Evolutionary conservation across 495 filamentous ascomycete genomes (phyloP).

Genomic region (Penicillium malachiteum): DNA sequence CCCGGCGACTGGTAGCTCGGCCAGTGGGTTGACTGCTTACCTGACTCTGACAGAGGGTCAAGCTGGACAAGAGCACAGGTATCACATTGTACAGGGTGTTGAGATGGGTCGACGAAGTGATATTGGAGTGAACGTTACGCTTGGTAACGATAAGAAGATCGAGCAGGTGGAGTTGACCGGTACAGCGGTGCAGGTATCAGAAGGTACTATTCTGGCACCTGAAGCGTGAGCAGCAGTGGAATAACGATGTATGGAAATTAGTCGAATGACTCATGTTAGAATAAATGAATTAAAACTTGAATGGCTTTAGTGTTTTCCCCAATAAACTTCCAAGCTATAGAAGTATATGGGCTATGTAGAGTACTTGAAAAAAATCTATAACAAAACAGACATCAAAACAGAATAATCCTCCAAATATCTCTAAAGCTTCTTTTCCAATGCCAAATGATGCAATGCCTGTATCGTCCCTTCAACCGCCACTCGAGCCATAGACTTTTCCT

Average conservation of each 20-base stretch:
- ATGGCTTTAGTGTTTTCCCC: no score
- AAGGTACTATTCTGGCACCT: conserved; percentile 41
- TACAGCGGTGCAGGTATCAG: conserved; percentile 57
- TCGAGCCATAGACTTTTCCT: conserved; percentile 30
- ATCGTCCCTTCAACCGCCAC: conserved; percentile 39
- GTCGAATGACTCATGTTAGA: neutral
- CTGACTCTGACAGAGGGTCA: conserved; percentile 47
- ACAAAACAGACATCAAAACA: no score
- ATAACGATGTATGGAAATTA: neutral
- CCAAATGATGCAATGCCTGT: conserved; percentile 32
- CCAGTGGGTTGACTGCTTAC: conserved; percentile 57
- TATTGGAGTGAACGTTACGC: conserved; percentile 47
- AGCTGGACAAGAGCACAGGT: conserved; percentile 33
- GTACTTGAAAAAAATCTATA: no score
- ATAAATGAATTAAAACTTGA: no score
- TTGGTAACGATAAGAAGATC: conserved; percentile 34
- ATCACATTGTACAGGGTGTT: conserved; percentile 67
- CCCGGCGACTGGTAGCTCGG: conserved; percentile 68
- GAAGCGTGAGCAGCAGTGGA: conserved; percentile 6
- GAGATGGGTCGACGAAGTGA: conserved; percentile 74
- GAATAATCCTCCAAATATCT: neutral
- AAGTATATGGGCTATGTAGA: no score
- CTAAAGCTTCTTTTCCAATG: conserved; percentile 14
- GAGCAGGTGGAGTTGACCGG: conserved; percentile 55
- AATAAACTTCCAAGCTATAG: no score